Evolutionary conservation across 2,329 filamentous ascomycete species (phyloP), one percentile per base, ranked within the genome.

Genomic region (Colletotrichum simmondsii): DNA sequence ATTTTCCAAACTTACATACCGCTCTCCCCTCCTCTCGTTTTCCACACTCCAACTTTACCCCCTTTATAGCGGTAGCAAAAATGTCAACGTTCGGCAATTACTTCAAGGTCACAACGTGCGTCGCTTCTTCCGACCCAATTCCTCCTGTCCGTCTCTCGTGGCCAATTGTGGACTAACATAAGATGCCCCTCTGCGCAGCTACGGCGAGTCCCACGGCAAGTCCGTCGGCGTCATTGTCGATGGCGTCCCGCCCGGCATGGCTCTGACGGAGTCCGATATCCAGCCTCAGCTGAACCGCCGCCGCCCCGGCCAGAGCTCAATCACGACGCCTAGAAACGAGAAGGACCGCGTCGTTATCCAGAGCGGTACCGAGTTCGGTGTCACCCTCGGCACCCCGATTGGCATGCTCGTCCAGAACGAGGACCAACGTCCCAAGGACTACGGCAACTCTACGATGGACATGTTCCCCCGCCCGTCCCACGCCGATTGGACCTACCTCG

Each of bases 211-310:
- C 70, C 96, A 98, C 86, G 97, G 96, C 87, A 93, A 92, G 79
- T 96, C 93, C 37, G 95, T 98, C 79, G 95, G 95, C 80, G 97
- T 94, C 86, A 98, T 98, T 79, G 92, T 98, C 84, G 96, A 98
- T 82, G 95, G 95, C 78, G 94, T 92, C 80, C 97, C 96, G 46
- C 95, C 97, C 16, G 94, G 94, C 78, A 92, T 98, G 88, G 87
- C 92, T 78, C 91, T 98, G 82, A 93, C 91, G 75, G 95, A 98
- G 84, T 88, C 87, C 67, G 94, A 97, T 80, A 97, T 98, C 81
- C 96, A 99, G 85, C 95, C 95, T 61, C 95, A 98, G 85, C 94
- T 98, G 90, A 97, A 93, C 75, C 92, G 96, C 76, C 91, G 96
- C 74, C 90, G 96, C 73, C 96, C 96, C 5, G 96, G 96, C 57